A percentile compares a stretch with the other conserved stretches of the same genome.
Conservation (phyloP, 2,329 filamentous ascomycete species). For the Plenodomus biglobosus region DNA sequence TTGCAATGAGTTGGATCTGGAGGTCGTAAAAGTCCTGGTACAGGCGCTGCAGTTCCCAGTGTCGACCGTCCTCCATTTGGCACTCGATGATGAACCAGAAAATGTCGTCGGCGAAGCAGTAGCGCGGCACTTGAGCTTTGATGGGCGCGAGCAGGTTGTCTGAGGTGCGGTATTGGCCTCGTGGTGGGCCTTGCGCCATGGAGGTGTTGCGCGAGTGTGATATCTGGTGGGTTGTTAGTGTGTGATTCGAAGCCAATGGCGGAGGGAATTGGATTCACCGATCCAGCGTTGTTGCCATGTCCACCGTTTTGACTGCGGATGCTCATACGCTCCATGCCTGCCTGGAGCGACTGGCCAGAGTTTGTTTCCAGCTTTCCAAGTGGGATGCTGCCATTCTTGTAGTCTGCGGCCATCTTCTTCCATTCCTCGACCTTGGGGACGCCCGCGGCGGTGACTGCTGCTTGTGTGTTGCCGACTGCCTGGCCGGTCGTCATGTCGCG, state of each 20-base stretch:
- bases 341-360: slow-evolving; percentile 54
- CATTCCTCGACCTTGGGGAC: slow-evolving; percentile 96
- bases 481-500: slow-evolving; percentile 88
- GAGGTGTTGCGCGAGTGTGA: slow-evolving; percentile 42
- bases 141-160: slow-evolving; percentile 69
- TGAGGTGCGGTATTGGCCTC: slow-evolving; percentile 43
- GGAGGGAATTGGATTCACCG: slow-evolving; percentile 29
- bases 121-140: slow-evolving; percentile 82
- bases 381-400: slow-evolving; percentile 98
- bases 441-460: slow-evolving; percentile 83
- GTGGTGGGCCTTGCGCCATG: slow-evolving; percentile 44
- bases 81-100: slow-evolving; percentile 99
- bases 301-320: slow-evolving; percentile 49
- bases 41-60: slow-evolving; percentile 91
- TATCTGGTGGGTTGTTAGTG: slow-evolving; percentile 18
- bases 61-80: slow-evolving; percentile 81
- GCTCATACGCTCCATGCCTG: slow-evolving; percentile 75
- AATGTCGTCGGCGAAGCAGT: slow-evolving; percentile 95
- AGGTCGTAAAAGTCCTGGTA: slow-evolving; percentile 99
- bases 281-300: slow-evolving; percentile 30
- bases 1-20: slow-evolving; percentile 90
- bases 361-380: slow-evolving; percentile 79
- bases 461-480: slow-evolving; percentile 76
- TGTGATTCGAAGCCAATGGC: slow-evolving; percentile 3
- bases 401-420: slow-evolving; percentile 99